A percentile compares a stretch with the other conserved stretches of the same genome.
Conservation (phyloP, 2,329 filamentous ascomycete genomes). For the Aspergillus awamori region DNA sequence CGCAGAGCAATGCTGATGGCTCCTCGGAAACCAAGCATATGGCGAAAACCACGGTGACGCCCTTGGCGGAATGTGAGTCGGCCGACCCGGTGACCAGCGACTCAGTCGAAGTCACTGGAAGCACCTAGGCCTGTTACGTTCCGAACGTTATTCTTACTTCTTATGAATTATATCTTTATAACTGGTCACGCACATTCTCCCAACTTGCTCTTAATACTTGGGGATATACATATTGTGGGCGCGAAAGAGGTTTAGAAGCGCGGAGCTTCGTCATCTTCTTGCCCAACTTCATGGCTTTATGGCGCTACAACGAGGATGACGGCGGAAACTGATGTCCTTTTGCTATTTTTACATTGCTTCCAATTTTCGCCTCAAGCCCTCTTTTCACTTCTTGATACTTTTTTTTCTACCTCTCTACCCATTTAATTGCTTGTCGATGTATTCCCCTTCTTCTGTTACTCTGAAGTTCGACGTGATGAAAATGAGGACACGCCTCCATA, state of each 20-base stretch:
- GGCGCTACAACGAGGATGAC: conserved; percentile 36
- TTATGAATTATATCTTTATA: conserved; percentile 30
- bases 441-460: conserved; percentile 24
- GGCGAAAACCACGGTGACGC: conserved; percentile 38
- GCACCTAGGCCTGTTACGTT: conserved; percentile 22
- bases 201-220: conserved; percentile 36
- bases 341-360: conserved; percentile 20
- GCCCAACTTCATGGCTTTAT: conserved; percentile 35
- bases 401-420: conserved; percentile 6
- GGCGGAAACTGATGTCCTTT: conserved; percentile 24
- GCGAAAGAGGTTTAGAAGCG: conserved; percentile 25
- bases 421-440: conserved; percentile 19
- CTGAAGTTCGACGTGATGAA: conserved; percentile 26
- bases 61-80: conserved; percentile 36
- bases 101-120: conserved; percentile 31
- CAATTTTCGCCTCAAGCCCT: conserved; percentile 14
- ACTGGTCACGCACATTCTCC: conserved; percentile 21
- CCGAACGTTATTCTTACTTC: conserved; percentile 19
- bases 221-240: conserved; percentile 43
- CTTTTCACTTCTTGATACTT: conserved; percentile 15
- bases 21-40: conserved; percentile 42
- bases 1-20: conserved; percentile 62
- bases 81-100: conserved; percentile 29
- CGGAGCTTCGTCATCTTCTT: conserved; percentile 16
- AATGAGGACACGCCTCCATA: conserved; percentile 28